Conservation (phyloP, 2,329 filamentous ascomycete genomes). For the Fusarium agapanthi region DNA sequence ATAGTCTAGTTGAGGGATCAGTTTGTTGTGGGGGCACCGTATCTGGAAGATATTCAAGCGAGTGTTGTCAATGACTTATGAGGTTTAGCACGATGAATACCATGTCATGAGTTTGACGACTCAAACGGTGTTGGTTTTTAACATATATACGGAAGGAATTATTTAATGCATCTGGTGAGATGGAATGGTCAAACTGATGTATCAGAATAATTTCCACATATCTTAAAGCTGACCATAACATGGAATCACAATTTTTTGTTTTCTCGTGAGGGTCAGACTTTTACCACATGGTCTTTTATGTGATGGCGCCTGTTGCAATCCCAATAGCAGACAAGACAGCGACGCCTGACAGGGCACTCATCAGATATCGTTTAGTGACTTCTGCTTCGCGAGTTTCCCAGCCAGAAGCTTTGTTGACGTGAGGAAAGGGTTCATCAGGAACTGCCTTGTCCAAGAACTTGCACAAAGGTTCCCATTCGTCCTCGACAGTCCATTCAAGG, state of each 20-base stretch:
- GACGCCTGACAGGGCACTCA: neutral
- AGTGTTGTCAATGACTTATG: neutral
- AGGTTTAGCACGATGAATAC: too few species aligned
- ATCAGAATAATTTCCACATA: neutral
- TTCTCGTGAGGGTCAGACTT: neutral
- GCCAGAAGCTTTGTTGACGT: neutral
- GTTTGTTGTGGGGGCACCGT: neutral
- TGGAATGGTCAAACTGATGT: neutral
- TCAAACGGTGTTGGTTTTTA: too few species aligned
- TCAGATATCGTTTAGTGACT: neutral
- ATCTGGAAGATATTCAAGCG: neutral
- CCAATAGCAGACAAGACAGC: neutral
- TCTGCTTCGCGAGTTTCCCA: neutral
- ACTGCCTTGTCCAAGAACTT: slow-evolving; percentile 15
- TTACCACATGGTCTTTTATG: neutral
- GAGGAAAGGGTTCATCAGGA: slow-evolving; percentile 4
- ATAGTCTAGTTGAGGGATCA: neutral
- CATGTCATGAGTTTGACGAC: neutral
- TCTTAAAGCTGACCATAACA: neutral
- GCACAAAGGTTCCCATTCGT: slow-evolving; percentile 22
- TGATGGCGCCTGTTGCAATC: neutral
- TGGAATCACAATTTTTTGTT: neutral
- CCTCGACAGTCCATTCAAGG: slow-evolving; percentile 14
- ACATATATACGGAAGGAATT: neutral
- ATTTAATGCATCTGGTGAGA: neutral